Conservation (phyloP, 2,329 filamentous ascomycete species). For the Emergomyces pasteurianus region DNA sequence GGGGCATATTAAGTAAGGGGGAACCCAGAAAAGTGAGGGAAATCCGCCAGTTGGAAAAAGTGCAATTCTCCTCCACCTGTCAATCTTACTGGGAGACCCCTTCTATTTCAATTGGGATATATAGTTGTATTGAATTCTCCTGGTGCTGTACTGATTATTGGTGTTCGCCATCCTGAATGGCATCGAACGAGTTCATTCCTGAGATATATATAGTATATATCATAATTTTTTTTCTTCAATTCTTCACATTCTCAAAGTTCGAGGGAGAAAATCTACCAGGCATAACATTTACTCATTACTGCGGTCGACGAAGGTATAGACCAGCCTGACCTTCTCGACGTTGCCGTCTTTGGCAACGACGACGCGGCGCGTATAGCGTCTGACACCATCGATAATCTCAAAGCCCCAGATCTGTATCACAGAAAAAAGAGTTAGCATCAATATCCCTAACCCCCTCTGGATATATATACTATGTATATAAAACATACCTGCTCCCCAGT, state of each 20-base stretch:
- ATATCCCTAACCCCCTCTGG: too few species aligned
- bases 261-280: not conserved
- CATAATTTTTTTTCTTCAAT: too few species aligned
- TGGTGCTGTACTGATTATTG: too few species aligned
- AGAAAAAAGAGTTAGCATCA: too few species aligned
- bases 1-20: too few species aligned
- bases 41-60: too few species aligned
- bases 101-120: not conserved
- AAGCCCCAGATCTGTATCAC: constrained; percentile 34
- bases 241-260: too few species aligned
- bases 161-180: too few species aligned
- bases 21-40: too few species aligned
- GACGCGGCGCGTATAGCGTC: constrained; percentile 32
- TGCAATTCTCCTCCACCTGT: not conserved
- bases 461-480: not conserved
- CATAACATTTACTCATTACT: constrained; percentile 5
- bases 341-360: constrained; percentile 28
- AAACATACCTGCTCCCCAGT: constrained; percentile 39
- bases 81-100: not conserved
- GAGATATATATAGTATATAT: not conserved
- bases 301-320: constrained; percentile 26
- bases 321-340: constrained; percentile 27
- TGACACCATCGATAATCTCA: constrained; percentile 29
- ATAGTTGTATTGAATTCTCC: not conserved
- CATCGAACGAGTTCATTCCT: not conserved